These are phyloP conservation scores for Pouteria glomerata DNA, from an alignment of 148 eudicot genomes.

Conservation along the genomic window DNA sequence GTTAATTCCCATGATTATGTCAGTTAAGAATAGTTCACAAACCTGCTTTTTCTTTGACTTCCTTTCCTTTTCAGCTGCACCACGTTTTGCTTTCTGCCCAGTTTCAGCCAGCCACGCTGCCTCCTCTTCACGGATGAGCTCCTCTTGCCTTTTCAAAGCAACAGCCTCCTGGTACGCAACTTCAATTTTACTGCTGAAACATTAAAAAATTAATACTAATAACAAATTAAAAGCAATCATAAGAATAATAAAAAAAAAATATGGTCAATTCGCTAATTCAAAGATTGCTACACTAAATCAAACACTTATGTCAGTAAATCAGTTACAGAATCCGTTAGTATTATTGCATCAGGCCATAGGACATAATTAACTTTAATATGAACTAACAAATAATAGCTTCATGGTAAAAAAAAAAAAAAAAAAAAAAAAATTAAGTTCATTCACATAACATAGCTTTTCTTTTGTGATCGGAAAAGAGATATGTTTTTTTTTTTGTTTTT, in stretches of 20 bases:
- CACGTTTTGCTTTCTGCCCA: slow-evolving; percentile 87
- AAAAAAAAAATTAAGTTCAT: neutral
- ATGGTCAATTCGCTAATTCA: neutral
- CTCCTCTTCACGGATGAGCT: slow-evolving; percentile 97
- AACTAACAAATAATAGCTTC: neutral
- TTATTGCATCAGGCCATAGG: neutral
- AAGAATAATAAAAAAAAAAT: neutral
- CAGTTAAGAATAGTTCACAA: too few relatives aligned
- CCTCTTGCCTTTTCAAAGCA: slow-evolving; percentile 96
- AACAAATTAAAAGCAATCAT: neutral
- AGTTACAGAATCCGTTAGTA: neutral
- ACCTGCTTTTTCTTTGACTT: slow-evolving; percentile 70
- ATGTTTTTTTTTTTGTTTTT: too few relatives aligned
- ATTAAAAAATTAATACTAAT: neutral
- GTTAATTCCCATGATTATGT: too few relatives aligned
- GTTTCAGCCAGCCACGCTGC: slow-evolving; percentile 81
- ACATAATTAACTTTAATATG: neutral
- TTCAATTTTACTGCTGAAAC: slow-evolving; percentile 80
- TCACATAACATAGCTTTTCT: too few relatives aligned
- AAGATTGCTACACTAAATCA: neutral
- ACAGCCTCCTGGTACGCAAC: slow-evolving; percentile 95
- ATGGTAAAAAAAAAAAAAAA: neutral
- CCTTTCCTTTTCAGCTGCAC: slow-evolving; percentile 66
- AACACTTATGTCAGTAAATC: too few relatives aligned
- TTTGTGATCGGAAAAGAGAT: neutral